Evolutionary conservation across 1,139 yeast genomes (phyloP).

Genomic region (Blastobotrys aristatus): DNA sequence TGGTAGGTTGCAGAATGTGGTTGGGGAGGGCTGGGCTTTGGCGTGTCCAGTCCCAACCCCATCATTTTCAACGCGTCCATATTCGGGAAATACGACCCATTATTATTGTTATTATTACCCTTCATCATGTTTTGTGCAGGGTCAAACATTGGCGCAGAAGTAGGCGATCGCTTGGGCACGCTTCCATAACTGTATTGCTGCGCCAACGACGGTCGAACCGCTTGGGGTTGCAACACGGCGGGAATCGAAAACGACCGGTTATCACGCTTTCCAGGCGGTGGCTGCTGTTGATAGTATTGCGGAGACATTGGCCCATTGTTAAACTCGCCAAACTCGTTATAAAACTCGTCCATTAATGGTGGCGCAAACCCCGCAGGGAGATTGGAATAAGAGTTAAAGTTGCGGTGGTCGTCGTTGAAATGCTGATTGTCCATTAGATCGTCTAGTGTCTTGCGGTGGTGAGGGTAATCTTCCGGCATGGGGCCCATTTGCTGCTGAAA

Average conservation of each 20-base stretch:
- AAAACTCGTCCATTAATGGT: conserved; percentile 6
- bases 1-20: neutral
- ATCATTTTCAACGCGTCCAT: neutral
- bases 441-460: conserved; percentile 6
- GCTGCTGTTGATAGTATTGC: neutral
- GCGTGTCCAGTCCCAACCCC: conserved; percentile 6
- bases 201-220: conserved; percentile 5
- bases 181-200: neutral
- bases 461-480: neutral
- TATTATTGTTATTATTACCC: neutral
- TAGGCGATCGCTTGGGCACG: neutral
- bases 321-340: neutral
- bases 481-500: neutral
- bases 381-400: neutral
- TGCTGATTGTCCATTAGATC: conserved; percentile 9
- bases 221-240: conserved; percentile 12
- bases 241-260: conserved; percentile 16
- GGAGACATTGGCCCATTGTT: neutral
- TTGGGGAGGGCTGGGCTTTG: neutral
- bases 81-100: conserved; percentile 6
- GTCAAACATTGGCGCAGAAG: conserved; percentile 8
- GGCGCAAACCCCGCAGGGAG: neutral
- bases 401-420: conserved; percentile 5
- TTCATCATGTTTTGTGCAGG: neutral
- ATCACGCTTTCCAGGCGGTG: neutral